These are phyloP conservation scores for Rhododendron vialii DNA, from an alignment of 148 eudicot species.

Conservation along the genomic window DNA sequence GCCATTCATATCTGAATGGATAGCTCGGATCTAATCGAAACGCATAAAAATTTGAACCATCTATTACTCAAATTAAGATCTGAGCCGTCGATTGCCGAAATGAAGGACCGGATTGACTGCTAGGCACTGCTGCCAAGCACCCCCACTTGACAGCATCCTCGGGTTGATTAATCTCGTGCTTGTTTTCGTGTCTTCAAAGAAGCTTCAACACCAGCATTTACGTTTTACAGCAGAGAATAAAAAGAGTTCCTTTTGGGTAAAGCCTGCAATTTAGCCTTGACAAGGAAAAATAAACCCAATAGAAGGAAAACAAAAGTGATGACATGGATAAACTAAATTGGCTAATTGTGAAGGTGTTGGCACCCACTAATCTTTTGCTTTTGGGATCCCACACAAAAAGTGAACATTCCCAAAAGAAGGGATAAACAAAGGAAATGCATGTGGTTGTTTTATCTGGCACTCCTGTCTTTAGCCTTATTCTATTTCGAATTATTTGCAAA, in stretches of 20 bases:
- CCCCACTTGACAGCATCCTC: no score
- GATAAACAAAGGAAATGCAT: slow-evolving; percentile 33
- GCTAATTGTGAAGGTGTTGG: slow-evolving; percentile 14
- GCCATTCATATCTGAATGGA: no score
- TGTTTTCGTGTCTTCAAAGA: not conserved
- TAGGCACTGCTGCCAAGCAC: no score
- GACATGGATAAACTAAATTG: slow-evolving; percentile 3
- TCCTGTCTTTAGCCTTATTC: slow-evolving; percentile 16
- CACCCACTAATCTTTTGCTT: slow-evolving; percentile 11
- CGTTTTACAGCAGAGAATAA: not conserved
- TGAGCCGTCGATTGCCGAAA: no score
- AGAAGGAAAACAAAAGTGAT: not conserved
- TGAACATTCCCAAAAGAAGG: slow-evolving; percentile 18
- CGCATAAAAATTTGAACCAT: no score
- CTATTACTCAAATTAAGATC: no score
- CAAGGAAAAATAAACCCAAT: not conserved
- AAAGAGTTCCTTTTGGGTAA: not conserved
- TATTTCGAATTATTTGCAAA: not conserved
- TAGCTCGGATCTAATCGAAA: no score
- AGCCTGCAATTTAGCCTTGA: not conserved
- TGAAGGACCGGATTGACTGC: no score
- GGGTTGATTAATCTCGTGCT: not conserved
- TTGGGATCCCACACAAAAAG: slow-evolving; percentile 2
- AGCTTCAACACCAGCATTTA: not conserved
- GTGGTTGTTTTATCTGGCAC: slow-evolving; percentile 38